Evolutionary conservation across 192 early-diverging fungal genomes (phyloP), one percentile per base, ranked within the genome.

Genomic region (Backusella psychrophila): DNA sequence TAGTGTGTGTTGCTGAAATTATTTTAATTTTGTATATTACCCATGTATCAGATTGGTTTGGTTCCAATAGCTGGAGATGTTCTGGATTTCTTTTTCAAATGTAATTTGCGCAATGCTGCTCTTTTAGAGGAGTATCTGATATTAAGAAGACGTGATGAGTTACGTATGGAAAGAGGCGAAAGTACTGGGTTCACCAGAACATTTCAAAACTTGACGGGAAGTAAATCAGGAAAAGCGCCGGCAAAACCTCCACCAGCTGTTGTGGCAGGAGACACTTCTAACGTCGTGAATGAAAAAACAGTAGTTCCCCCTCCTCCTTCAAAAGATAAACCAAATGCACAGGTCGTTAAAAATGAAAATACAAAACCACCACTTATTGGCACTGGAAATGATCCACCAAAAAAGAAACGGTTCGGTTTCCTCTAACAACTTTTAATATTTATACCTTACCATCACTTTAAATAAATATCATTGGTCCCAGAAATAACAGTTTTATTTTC

Each of bases 61-160:
- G 70, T 83, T 19, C 88, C 88, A 7, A 21, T 89, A 3, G 21
- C 85, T 1, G 88, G 88, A 15, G 88, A 89, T 73, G 9, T 88
- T 15, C 39, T 75, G 12, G 88, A 89, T 76, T 81, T 85, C 33
- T 52, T 89, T 36, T 87, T 81, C 68, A 89, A 87, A 69, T 79
- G 80, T 0, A 89, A 89, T 53, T 73, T 75, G 70, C 83, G 76
- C 46, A 89, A 89, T 77, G 85, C 85, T 23, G 71, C 78, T 33
- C n/a, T 88, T 6, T 81, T 89, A 42, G 84, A 89, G 42, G 83
- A 81, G 19, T 88, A 70, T 52, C 42, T 89, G 9, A 69, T 83
- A 68, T 35, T 69, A 6, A 76, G 82, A 26, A 31, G 75, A 49
- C 42, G 78, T 5, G 82, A 83, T 53, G 75, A 80, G 59, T 33